phyloP scores from a whole-genome alignment of 176 grass and related monocot genomes.

The Paspalum notatum region DNA sequence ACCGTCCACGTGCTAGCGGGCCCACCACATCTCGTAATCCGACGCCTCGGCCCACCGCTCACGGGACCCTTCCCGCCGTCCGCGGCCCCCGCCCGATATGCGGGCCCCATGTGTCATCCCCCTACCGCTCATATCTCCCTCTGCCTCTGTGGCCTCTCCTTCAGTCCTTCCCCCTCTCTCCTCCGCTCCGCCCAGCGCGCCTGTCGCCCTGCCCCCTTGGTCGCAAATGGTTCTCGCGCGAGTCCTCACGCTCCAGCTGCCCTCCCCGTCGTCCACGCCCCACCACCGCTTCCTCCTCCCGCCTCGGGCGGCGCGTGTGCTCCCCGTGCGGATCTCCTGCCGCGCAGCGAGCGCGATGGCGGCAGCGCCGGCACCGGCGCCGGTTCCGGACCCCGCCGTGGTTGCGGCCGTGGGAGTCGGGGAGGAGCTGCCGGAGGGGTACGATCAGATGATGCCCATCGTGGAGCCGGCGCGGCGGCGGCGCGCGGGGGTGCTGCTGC shows the following conservation, averaged over 20 bases:
- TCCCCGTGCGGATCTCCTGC: conserved; percentile 7
- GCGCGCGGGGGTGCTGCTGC: conserved; percentile 73
- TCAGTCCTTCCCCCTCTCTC: background rate
- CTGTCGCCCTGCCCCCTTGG: background rate
- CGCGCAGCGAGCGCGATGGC: conserved; percentile 21
- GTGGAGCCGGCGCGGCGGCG: conserved; percentile 54
- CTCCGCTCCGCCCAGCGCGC: background rate
- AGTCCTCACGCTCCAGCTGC: conserved; percentile 31
- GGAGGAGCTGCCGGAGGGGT: conserved; percentile 69
- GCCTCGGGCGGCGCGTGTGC: background rate
- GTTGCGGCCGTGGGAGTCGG: conserved; percentile 45
- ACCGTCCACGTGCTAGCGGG: conserved; percentile 22
- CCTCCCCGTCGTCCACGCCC: background rate
- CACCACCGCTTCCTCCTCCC: background rate
- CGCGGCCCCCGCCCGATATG: conserved; percentile 7
- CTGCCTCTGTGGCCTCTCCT: background rate
- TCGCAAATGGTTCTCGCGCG: conserved; percentile 38
- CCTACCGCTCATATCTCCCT: background rate
- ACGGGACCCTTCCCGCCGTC: background rate
- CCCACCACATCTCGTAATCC: conserved; percentile 23
- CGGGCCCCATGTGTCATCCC: conserved; percentile 36
- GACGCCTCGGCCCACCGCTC: conserved; percentile 27
- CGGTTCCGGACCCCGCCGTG: conserved; percentile 1
- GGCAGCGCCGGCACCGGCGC: background rate
- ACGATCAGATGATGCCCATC: conserved; percentile 63